Conservation (phyloP, 148 eudicot species). For the Drosera capensis region DNA sequence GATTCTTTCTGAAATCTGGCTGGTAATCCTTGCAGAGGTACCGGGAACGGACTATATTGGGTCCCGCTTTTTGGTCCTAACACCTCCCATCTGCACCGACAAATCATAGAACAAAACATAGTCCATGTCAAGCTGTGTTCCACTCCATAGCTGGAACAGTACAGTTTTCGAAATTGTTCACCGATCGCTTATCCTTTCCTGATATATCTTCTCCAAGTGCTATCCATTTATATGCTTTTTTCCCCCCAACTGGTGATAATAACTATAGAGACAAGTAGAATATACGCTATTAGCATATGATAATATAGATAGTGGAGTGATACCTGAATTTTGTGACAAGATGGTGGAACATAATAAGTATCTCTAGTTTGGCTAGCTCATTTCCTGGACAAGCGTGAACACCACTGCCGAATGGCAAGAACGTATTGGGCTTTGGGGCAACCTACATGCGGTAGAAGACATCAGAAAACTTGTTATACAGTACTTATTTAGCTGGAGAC, state of each 20-base stretch:
- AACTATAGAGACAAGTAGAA: neutral
- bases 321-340: constrained; percentile 39
- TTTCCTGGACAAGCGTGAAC: constrained; percentile 42
- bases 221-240: too few species aligned
- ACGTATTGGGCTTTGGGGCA: constrained; percentile 33
- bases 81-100: constrained; percentile 32
- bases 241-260: too few species aligned
- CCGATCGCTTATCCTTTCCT: too few species aligned
- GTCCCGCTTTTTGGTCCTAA: constrained; percentile 25
- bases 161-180: neutral
- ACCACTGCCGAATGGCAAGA: constrained; percentile 41
- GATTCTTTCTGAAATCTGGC: constrained; percentile 28
- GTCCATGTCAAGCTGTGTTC: neutral
- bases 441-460: too few species aligned
- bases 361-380: constrained; percentile 43
- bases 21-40: constrained; percentile 36
- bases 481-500: too few species aligned
- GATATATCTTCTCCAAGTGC: too few species aligned
- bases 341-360: constrained; percentile 31
- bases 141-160: neutral
- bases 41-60: constrained; percentile 33
- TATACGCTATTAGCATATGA: neutral
- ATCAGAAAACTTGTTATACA: too few species aligned
- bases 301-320: neutral
- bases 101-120: constrained; percentile 8